phyloP scores from a whole-genome alignment of 2,329 filamentous ascomycete species.

The Fusarium sp. region DNA sequence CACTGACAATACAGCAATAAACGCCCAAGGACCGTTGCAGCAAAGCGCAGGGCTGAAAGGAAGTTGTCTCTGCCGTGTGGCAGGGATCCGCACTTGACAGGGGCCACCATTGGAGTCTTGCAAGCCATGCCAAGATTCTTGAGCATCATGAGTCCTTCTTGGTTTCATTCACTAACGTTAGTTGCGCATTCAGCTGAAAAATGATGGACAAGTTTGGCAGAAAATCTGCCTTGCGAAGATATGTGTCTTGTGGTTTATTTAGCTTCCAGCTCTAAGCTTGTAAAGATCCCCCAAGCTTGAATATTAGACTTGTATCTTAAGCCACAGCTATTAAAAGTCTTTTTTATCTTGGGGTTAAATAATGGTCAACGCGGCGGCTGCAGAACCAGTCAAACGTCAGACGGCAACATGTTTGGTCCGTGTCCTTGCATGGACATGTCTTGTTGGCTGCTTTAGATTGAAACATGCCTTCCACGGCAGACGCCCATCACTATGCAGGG shows the following conservation, averaged over 20 bases:
- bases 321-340: not conserved
- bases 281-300: too few species aligned
- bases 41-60: slow-evolving; percentile 26
- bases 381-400: slow-evolving; percentile 10
- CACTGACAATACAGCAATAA: not conserved
- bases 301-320: not conserved
- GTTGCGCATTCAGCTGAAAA: too few species aligned
- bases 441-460: not conserved
- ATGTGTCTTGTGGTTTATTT: not conserved
- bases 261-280: not conserved
- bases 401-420: not conserved
- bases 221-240: not conserved
- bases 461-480: not conserved
- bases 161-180: too few species aligned
- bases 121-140: not conserved
- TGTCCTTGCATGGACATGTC: not conserved
- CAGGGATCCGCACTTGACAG: not conserved
- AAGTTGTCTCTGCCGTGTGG: not conserved
- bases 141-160: not conserved
- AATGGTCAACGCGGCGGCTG: not conserved
- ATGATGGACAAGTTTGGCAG: too few species aligned
- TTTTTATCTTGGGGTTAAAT: not conserved
- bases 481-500: not conserved
- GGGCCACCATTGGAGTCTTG: not conserved
- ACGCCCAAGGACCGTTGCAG: slow-evolving; percentile 4